Conservation (phyloP, 2,329 filamentous ascomycete genomes). For the Stenocarpella maydis region DNA sequence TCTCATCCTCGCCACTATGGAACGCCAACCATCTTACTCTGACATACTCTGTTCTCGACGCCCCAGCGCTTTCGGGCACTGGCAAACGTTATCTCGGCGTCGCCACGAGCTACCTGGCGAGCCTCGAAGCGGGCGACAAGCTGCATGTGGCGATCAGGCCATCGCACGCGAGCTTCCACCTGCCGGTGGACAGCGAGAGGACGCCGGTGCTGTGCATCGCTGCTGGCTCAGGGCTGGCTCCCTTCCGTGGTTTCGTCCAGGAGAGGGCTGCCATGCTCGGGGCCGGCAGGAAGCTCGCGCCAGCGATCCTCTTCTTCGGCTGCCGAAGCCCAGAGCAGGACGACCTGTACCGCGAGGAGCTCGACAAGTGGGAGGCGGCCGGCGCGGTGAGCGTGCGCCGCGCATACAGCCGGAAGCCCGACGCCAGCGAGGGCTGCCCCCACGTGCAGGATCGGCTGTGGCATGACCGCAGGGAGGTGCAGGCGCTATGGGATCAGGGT, state of each 20-base stretch:
- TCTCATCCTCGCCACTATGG: slow-evolving; percentile 74
- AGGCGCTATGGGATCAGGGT: slow-evolving; percentile 46
- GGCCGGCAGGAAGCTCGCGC: slow-evolving; percentile 60
- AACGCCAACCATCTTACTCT: slow-evolving; percentile 65
- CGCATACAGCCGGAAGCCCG: slow-evolving; percentile 65
- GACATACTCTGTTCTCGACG: slow-evolving; percentile 72
- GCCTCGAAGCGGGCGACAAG: slow-evolving; percentile 52
- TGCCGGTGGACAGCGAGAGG: slow-evolving; percentile 54
- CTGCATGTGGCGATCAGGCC: slow-evolving; percentile 59
- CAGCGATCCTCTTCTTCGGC: slow-evolving; percentile 71
- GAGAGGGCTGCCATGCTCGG: slow-evolving; percentile 62
- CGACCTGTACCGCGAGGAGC: slow-evolving; percentile 66
- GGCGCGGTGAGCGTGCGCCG: slow-evolving; percentile 69
- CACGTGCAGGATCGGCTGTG: slow-evolving; percentile 58
- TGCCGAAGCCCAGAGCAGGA: slow-evolving; percentile 65
- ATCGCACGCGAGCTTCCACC: slow-evolving; percentile 54
- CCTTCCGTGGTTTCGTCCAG: slow-evolving; percentile 69
- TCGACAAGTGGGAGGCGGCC: slow-evolving; percentile 65
- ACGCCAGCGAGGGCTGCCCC: slow-evolving; percentile 43
- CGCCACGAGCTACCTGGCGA: slow-evolving; percentile 65
- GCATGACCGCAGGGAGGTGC: slow-evolving; percentile 49
- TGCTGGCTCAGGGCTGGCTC: slow-evolving; percentile 65
- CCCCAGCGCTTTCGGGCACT: slow-evolving; percentile 58
- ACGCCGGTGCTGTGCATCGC: slow-evolving; percentile 60
- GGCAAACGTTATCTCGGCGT: slow-evolving; percentile 62